A percentile compares a stretch with the other conserved stretches of the same genome.
Evolutionary conservation across 2,329 filamentous ascomycete genomes (phyloP).

Genomic region (Aspergillus texensis): DNA sequence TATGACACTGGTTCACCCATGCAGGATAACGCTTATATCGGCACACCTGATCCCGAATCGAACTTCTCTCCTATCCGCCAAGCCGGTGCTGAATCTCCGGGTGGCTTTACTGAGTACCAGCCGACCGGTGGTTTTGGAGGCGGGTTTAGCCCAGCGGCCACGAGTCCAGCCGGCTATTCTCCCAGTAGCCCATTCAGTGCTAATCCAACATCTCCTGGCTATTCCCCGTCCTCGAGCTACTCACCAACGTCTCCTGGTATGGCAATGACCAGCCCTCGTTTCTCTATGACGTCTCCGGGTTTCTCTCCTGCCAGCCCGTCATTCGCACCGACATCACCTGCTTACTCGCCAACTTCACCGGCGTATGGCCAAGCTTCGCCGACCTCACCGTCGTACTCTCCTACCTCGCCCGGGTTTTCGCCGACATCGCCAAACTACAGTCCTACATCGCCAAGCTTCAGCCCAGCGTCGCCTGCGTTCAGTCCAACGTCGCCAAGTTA

Average conservation of each 20-base stretch:
- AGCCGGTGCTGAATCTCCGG: slow-evolving; percentile 63
- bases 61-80: slow-evolving; percentile 75
- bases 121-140: slow-evolving; percentile 65
- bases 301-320: slow-evolving; percentile 59
- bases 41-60: slow-evolving; percentile 64
- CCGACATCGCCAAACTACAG: slow-evolving; percentile 65
- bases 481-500: slow-evolving; percentile 63
- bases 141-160: slow-evolving; percentile 66
- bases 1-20: slow-evolving; percentile 76
- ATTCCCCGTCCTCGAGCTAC: slow-evolving; percentile 64
- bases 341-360: slow-evolving; percentile 78
- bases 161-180: slow-evolving; percentile 66
- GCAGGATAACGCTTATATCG: slow-evolving; percentile 62
- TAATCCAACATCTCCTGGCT: slow-evolving; percentile 70
- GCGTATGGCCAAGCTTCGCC: slow-evolving; percentile 70
- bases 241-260: slow-evolving; percentile 75
- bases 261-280: slow-evolving; percentile 58
- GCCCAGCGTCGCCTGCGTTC: slow-evolving; percentile 53
- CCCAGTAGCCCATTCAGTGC: slow-evolving; percentile 77
- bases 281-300: slow-evolving; percentile 53
- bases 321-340: slow-evolving; percentile 59
- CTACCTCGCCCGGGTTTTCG: slow-evolving; percentile 58
- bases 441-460: slow-evolving; percentile 61
- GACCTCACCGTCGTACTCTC: slow-evolving; percentile 55
- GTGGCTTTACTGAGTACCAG: slow-evolving; percentile 66